Evolutionary conservation across 2,329 filamentous ascomycete species (phyloP).

Genomic region (Pyricularia grisea): DNA sequence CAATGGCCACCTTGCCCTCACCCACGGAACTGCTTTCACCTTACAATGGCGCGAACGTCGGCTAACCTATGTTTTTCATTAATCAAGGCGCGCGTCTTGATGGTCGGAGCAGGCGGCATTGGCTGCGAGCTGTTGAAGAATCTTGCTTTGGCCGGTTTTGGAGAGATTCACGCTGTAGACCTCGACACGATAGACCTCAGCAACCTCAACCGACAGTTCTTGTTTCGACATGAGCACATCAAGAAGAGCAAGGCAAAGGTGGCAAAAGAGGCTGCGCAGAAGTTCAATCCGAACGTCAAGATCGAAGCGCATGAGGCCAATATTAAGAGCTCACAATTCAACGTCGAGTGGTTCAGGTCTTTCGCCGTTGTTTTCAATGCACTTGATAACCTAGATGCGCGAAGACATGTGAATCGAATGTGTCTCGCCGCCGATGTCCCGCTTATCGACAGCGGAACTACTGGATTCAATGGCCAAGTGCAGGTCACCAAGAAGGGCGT

Average conservation of each 20-base stretch:
- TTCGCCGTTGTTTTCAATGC: constrained; percentile 94
- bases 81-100: constrained; percentile 69
- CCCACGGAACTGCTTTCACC: not conserved
- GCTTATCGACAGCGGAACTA: constrained; percentile 92
- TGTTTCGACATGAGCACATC: constrained; percentile 94
- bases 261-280: constrained; percentile 81
- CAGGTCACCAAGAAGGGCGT: constrained; percentile 89
- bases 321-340: constrained; percentile 84
- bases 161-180: constrained; percentile 89
- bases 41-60: not conserved
- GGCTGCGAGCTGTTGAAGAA: constrained; percentile 98
- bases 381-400: constrained; percentile 87
- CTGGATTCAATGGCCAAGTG: constrained; percentile 94
- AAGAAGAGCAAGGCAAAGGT: constrained; percentile 96
- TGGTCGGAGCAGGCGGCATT: constrained; percentile 95
- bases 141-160: constrained; percentile 83
- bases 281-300: constrained; percentile 81
- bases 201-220: constrained; percentile 94
- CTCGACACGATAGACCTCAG: constrained; percentile 97
- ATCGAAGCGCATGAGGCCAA: constrained; percentile 88
- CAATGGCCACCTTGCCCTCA: not conserved
- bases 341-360: constrained; percentile 74
- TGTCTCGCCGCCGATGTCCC: constrained; percentile 85
- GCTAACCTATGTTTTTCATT: not conserved
- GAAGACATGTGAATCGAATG: constrained; percentile 96